Evolutionary conservation across 2,329 filamentous ascomycete genomes (phyloP), one percentile per base, ranked within the genome.

Genomic region (Thielaviopsis populi): DNA sequence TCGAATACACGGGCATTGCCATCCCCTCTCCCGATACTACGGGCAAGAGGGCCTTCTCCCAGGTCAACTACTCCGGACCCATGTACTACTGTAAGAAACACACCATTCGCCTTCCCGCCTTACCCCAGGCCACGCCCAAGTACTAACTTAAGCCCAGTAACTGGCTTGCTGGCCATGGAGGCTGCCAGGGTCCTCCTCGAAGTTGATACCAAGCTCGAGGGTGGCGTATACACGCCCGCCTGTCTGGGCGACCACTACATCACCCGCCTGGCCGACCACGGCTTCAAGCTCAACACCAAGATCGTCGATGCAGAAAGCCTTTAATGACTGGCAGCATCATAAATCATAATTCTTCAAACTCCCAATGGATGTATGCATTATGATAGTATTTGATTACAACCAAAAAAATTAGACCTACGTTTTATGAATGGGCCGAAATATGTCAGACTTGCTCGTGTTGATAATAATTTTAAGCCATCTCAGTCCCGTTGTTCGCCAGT

Each of bases 181-280:
- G 87, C 80, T 13, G 87, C 86, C 3, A 74, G 81, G 46, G 83
- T 83, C 0, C 75, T 91, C 40, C 74, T 90, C 17, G 77, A 86
- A 65, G 84, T 87, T 46, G 78, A 84, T 15, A 74, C 82, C 13
- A 72, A 78, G 42, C 74, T 89, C 13, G 77, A 77, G 1, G 87
- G 87, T 19, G 88, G 87, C 2, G 75, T 89, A 27, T 82, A 88
- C 67, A 91, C 88, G 1, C 84, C 88, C 0, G 85, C 87, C 0
- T 87, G 82, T 63, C 74, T 91, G 1, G 88, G 88, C 0, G 83
- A 86, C 68, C 75, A 78, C 10, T 87, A 83, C 69, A 75, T 90
- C 66, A 82, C 89, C 69, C 78, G 85, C 15, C 69, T 89, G 48
- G 75, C 80, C 42, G 76, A 78, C 41, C 79, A 76, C 46, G 87